Percentiles rank a stretch among this genome's conserved stretches.
Conservation (phyloP, 169 alveolate species). For the Cryptosporidium ubiquitum region DNA sequence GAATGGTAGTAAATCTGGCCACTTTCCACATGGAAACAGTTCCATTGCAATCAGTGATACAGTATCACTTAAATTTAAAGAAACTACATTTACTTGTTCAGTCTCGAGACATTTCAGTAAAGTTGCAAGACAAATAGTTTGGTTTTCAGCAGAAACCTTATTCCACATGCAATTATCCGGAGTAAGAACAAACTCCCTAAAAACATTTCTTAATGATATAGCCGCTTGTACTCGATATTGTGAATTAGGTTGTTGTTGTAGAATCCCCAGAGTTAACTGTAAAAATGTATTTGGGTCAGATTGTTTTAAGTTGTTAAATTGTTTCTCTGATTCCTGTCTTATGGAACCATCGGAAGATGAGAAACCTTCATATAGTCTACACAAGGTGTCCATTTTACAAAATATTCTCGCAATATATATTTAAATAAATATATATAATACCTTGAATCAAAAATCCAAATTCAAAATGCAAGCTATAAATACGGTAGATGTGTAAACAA, state of each 20-base stretch:
- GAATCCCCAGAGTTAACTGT: conserved; percentile 46
- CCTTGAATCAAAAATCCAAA: conserved; percentile 6
- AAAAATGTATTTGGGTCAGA: conserved; percentile 68
- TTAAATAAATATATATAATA: not conserved
- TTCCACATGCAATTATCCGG: conserved; percentile 68
- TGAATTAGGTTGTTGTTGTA: conserved; percentile 70
- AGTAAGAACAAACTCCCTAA: conserved; percentile 63
- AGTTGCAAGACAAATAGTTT: conserved; percentile 28
- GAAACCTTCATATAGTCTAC: conserved; percentile 68
- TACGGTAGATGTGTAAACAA: not conserved
- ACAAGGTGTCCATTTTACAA: conserved; percentile 59
- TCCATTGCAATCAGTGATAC: conserved; percentile 73
- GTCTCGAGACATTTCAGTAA: conserved; percentile 57
- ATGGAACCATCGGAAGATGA: conserved; percentile 65
- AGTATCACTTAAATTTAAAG: conserved; percentile 64
- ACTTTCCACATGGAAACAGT: conserved; percentile 47
- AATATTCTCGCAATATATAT: conserved; percentile 7
- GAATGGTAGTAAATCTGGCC: conserved; percentile 68
- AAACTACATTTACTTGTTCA: conserved; percentile 69
- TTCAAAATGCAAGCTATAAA: not conserved
- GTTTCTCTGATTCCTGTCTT: conserved; percentile 70
- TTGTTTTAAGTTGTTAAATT: conserved; percentile 59
- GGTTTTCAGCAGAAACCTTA: conserved; percentile 51
- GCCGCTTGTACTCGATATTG: conserved; percentile 73
- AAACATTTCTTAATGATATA: conserved; percentile 58